phyloP scores from a whole-genome alignment of 495 filamentous ascomycete genomes.

The Daldinia grandis region DNA sequence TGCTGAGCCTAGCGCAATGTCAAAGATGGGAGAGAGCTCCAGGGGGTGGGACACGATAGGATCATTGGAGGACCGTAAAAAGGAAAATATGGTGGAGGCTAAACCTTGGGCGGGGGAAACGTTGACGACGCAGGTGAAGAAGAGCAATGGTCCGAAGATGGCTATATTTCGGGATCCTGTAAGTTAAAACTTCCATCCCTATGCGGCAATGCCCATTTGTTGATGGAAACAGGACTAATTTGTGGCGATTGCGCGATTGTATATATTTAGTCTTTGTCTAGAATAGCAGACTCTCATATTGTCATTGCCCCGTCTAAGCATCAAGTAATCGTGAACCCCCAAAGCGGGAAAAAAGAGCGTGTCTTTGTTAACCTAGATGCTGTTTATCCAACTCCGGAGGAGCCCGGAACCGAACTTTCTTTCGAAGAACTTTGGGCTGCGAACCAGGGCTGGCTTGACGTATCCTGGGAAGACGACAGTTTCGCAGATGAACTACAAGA shows the following conservation, averaged over 20 bases:
- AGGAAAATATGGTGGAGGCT: constrained; percentile 88
- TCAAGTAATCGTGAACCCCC: constrained; percentile 79
- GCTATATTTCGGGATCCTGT: constrained; percentile 95
- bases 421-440: constrained; percentile 92
- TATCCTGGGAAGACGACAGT: constrained; percentile 69
- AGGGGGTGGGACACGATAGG: constrained; percentile 95
- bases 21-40: constrained; percentile 56
- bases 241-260: constrained; percentile 64
- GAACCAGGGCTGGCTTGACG: constrained; percentile 77
- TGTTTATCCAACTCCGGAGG: constrained; percentile 79
- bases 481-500: constrained; percentile 32
- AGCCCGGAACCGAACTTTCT: constrained; percentile 74
- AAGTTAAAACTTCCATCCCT: constrained; percentile 58
- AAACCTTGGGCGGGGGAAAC: constrained; percentile 94
- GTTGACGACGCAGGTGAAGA: constrained; percentile 83
- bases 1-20: constrained; percentile 58
- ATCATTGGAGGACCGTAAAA: constrained; percentile 83
- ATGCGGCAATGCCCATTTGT: constrained; percentile 66
- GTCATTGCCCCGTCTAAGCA: constrained; percentile 61
- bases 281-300: constrained; percentile 61
- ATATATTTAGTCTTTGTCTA: constrained; percentile 61
- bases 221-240: constrained; percentile 99
- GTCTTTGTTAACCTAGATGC: constrained; percentile 86
- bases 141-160: constrained; percentile 79
- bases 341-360: constrained; percentile 79